Evolutionary conservation across 768 basidiomycete genomes (phyloP).

Genomic region (Lactifluus echinatus): DNA sequence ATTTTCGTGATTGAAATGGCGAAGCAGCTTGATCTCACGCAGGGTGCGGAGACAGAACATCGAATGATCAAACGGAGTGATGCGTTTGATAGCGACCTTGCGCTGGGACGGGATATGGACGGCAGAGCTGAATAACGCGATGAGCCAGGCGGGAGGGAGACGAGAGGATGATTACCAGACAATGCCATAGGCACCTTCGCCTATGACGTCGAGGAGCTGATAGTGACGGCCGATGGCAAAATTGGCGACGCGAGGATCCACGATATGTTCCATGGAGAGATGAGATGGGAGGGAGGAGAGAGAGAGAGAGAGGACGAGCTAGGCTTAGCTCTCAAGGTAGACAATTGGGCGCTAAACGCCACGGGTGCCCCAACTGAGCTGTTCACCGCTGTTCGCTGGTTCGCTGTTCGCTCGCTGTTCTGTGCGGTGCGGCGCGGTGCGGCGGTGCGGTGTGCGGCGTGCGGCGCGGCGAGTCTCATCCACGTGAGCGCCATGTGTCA

Average conservation of each 20-base stretch:
- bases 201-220: slow-evolving; percentile 79
- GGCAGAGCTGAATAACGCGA: slow-evolving; percentile 45
- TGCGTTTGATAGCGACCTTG: slow-evolving; percentile 96
- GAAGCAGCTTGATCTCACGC: slow-evolving; percentile 88
- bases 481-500: slow-evolving; percentile 9
- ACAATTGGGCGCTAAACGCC: neutral
- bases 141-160: slow-evolving; percentile 5
- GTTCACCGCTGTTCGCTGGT: neutral
- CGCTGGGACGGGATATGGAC: slow-evolving; percentile 78
- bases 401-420: too few species aligned
- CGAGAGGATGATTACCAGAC: slow-evolving; percentile 47
- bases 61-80: slow-evolving; percentile 90
- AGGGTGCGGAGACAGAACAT: slow-evolving; percentile 93
- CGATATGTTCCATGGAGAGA: slow-evolving; percentile 25
- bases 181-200: slow-evolving; percentile 90
- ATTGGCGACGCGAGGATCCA: slow-evolving; percentile 18
- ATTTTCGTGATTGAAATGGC: slow-evolving; percentile 78
- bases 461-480: too few species aligned
- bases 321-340: too few species aligned
- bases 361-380: neutral
- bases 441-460: too few species aligned
- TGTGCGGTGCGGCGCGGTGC: too few species aligned
- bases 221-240: slow-evolving; percentile 57
- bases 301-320: too few species aligned
- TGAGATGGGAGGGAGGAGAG: too few species aligned